Base-by-base conservation (phyloP, 1,284 basidiomycete genomes). In the Marasmius fiardii region DNA sequence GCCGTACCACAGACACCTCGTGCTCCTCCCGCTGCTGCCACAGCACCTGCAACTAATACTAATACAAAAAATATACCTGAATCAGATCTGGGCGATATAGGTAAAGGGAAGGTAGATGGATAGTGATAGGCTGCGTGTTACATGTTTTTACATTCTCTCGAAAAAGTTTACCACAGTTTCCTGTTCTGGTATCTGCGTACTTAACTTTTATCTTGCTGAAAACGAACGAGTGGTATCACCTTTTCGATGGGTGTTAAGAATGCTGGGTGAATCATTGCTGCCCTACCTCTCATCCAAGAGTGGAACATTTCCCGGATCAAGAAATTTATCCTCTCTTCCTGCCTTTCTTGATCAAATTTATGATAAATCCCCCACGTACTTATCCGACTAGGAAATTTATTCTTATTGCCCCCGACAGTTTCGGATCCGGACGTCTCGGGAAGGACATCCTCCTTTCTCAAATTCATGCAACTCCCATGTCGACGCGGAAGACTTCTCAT, bases 1-100 rank as follows among this genome's bases (percentile, higher is more conserved):
- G 59, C 65, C 1, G 70, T 72, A 51, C 62, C 71, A 43, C 69
- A 68, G 55, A 47, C 65, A 24, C 64, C 77, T 35, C 74, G 74
- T 50, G 61, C 71, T 21, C 71, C 74, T 7, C 70, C 74, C 21
- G 63, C 71, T 24, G 68, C 71, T 37, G 58, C 69, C 33, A 54
- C 58, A 20, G 57, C 55, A n/a, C n/a, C n/a, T 14, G 62, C 61
- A 35, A 62, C 71, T 18, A 57, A 68, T n/a, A 58, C 65, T 43
- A 60, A 71, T 43, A 55, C 63, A 59, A 71, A 74, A 65, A 68
- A 70, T 54, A 70, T 20, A 21, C 18, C 21, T 24, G 58, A 57
- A 21, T 49, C 50, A 28, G 57, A 58, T 24, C 16, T 37, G 33
- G 58, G 49, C 28, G 58, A 56, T 51, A 54, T 51, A 33, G 54